Conservation (phyloP, 768 basidiomycete genomes). For the Hygrophoropsis aurantiaca region DNA sequence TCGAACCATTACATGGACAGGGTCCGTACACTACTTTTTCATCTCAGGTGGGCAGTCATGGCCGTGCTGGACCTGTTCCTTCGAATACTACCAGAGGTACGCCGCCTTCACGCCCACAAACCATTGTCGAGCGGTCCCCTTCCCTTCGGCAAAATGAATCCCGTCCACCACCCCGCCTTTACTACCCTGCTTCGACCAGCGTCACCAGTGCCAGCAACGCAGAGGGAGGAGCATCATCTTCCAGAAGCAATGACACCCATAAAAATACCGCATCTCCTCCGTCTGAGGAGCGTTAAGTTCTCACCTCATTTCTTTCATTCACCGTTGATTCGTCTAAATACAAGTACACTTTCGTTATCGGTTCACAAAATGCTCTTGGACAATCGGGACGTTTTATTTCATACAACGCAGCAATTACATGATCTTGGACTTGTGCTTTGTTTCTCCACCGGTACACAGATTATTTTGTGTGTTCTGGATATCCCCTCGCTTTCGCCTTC, state of each 20-base stretch:
- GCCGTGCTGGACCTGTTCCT: slow-evolving; percentile 14
- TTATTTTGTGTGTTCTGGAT: slow-evolving; percentile 22
- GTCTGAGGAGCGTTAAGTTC: slow-evolving; percentile 13
- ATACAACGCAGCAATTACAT: slow-evolving; percentile 10
- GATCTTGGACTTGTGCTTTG: slow-evolving; percentile 24
- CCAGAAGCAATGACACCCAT: slow-evolving; percentile 22
- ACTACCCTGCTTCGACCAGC: slow-evolving; percentile 21
- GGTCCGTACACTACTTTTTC: slow-evolving; percentile 14
- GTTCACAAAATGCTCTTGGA: slow-evolving; percentile 5
- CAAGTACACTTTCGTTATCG: not conserved
- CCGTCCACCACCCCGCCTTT: slow-evolving; percentile 17
- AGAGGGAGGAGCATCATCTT: slow-evolving; percentile 11
- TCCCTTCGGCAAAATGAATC: slow-evolving; percentile 18
- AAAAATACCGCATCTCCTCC: slow-evolving; percentile 16
- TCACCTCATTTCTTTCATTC: slow-evolving; percentile 1
- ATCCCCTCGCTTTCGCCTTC: slow-evolving; percentile 17
- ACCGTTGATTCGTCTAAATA: no score
- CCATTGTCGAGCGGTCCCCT: slow-evolving; percentile 17
- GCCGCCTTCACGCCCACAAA: slow-evolving; percentile 15
- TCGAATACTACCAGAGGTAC: slow-evolving; percentile 18
- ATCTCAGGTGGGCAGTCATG: slow-evolving; percentile 14
- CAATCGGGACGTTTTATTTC: slow-evolving; percentile 1
- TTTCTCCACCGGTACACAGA: slow-evolving; percentile 24
- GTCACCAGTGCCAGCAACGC: slow-evolving; percentile 9
- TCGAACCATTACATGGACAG: slow-evolving; percentile 5